phyloP scores from a whole-genome alignment of 169 alveolate genomes.

The Cystoisospora suis region DNA sequence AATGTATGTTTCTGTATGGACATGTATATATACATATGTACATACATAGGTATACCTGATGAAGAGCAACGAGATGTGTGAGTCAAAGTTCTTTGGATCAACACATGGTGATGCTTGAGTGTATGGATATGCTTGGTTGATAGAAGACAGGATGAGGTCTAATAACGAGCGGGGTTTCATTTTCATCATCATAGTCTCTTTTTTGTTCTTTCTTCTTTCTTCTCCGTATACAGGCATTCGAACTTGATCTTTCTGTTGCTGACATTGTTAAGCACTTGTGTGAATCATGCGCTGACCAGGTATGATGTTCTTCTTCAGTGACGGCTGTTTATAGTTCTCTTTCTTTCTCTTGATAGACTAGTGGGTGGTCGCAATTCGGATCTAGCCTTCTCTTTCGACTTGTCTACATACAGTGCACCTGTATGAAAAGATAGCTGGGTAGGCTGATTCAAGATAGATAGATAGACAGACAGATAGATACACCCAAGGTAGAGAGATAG shows the following conservation, averaged over 20 bases:
- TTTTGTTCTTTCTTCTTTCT: not conserved
- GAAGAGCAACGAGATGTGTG: not conserved
- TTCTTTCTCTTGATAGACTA: too few relatives aligned
- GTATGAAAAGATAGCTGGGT: too few relatives aligned
- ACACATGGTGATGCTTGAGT: not conserved
- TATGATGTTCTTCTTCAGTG: too few relatives aligned
- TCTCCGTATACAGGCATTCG: not conserved
- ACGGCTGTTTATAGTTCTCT: too few relatives aligned
- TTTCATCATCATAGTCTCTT: not conserved
- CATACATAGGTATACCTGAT: not conserved
- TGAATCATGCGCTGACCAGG: conserved; percentile 57
- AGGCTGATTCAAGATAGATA: too few relatives aligned
- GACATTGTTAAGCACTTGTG: conserved; percentile 44
- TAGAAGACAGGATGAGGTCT: not conserved
- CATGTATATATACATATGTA: not conserved
- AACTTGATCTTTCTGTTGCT: conserved; percentile 29
- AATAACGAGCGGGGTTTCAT: not conserved
- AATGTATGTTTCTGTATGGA: too few relatives aligned
- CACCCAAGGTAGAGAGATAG: too few relatives aligned
- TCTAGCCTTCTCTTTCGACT: too few relatives aligned
- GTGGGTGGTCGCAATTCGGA: too few relatives aligned
- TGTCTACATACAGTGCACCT: too few relatives aligned
- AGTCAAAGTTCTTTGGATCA: not conserved
- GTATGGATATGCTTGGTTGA: not conserved
- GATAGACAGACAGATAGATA: too few relatives aligned